Base-by-base conservation (phyloP, 305 asterid genomes). In the Andrographis paniculata region DNA sequence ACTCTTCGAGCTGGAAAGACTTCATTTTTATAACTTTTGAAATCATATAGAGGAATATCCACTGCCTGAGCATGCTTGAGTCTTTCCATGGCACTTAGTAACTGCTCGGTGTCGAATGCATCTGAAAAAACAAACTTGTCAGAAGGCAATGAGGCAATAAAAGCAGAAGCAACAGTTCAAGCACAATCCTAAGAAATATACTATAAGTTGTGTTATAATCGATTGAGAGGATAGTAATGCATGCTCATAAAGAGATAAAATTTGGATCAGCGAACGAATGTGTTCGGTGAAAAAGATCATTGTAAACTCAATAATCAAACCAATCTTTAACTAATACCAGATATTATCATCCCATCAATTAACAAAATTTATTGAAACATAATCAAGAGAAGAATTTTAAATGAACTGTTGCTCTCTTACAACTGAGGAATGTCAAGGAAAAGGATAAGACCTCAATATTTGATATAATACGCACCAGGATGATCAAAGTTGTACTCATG, bases 401-500 rank as follows among this genome's bases (percentile, higher is more conserved):
- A 22, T 42, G 12, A 45, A 41, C 47, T 44, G 22, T 50, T 35
- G 38, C 48, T 41, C 35, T 43, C 11, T 28, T 41, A 55, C 38
- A 40, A 20, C 17, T 5, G 17, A 52, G 54, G 24, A 47, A 63
- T 46, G 35, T 17, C 3, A 17, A n/a, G 16, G 47, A 39, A 55
- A 42, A 47, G 41, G 17, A 22, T 21, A 36, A 22, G 44, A 12
- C 11, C 20, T 46, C 52, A 38, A 48, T 46, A 37, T 52, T 45
- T n/a, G 55, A 59, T 49, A 60, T 45, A 50, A 53, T 40, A 71
- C 82, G 63, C 61, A 84, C 99, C 99, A 55, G 99, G 99, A 71
- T 91, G 99, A 64, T 91, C 99, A 77, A 91, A 91, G 68, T 91
- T 87, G 89, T 87, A 92, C 56, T 87, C 99, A 35, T 84, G 77